phyloP scores from a whole-genome alignment of 2,329 filamentous ascomycete species.

The Colletotrichum destructivum region DNA sequence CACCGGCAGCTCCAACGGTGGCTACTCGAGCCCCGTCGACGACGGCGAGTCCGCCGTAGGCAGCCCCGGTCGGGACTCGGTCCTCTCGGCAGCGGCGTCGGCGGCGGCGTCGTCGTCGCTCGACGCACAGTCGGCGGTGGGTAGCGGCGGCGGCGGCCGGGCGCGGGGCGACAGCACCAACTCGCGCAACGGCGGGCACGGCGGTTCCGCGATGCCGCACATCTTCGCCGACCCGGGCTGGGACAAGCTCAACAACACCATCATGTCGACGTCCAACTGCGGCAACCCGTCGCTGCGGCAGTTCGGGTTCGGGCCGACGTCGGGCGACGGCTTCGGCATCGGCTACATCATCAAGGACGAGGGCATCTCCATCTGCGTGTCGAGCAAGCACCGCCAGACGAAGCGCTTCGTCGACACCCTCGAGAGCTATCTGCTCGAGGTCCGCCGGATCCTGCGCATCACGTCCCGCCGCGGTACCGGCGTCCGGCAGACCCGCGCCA shows the following conservation, averaged over 20 bases:
- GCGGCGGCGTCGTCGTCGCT: slow-evolving; percentile 45
- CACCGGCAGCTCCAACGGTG: slow-evolving; percentile 71
- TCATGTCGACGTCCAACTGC: slow-evolving; percentile 98
- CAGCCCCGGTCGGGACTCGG: slow-evolving; percentile 69
- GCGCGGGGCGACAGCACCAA: slow-evolving; percentile 69
- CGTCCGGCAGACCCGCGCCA: slow-evolving; percentile 64
- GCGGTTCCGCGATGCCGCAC: slow-evolving; percentile 71
- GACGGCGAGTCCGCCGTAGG: slow-evolving; percentile 62
- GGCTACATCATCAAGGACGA: slow-evolving; percentile 99
- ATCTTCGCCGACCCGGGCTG: slow-evolving; percentile 92
- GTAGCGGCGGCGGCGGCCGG: slow-evolving; percentile 30
- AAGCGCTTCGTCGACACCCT: slow-evolving; percentile 90
- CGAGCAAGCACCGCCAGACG: slow-evolving; percentile 94
- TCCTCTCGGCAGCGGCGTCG: slow-evolving; percentile 62
- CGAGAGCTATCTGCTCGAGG: slow-evolving; percentile 92
- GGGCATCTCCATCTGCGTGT: slow-evolving; percentile 89
- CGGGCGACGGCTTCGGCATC: slow-evolving; percentile 94
- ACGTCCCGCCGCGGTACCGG: slow-evolving; percentile 63
- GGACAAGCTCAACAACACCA: slow-evolving; percentile 95
- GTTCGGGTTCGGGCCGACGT: slow-evolving; percentile 96
- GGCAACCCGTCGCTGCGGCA: slow-evolving; percentile 95
- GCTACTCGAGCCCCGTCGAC: slow-evolving; percentile 72
- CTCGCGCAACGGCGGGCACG: slow-evolving; percentile 59
- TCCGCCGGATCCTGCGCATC: slow-evolving; percentile 85
- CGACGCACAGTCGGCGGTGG: slow-evolving; percentile 13